These are phyloP conservation scores for Boechera retrofracta DNA, from an alignment of 345 rosid genomes.

Conservation along the genomic window DNA sequence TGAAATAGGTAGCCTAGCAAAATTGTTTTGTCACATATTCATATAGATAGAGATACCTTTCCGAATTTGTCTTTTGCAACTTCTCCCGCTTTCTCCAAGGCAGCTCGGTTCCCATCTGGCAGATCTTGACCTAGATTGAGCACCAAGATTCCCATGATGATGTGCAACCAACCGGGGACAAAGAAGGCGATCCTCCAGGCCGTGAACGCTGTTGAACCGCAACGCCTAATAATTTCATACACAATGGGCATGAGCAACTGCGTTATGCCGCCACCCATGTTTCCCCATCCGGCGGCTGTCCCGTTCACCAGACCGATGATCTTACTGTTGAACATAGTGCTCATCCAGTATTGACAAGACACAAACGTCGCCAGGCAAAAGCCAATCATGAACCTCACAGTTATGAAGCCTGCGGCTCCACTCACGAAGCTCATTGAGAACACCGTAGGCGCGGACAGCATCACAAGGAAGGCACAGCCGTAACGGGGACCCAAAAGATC, in stretches of 20 bases:
- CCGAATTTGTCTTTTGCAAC: conserved; percentile 69
- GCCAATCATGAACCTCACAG: conserved; percentile 79
- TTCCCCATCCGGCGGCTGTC: conserved; percentile 87
- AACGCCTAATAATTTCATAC: conserved; percentile 54
- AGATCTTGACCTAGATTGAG: conserved; percentile 75
- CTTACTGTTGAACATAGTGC: conserved; percentile 78
- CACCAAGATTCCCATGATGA: conserved; percentile 69
- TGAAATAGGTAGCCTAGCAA: too few species aligned
- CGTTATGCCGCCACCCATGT: conserved; percentile 82
- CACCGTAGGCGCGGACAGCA: conserved; percentile 74
- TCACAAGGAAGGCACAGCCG: conserved; percentile 72
- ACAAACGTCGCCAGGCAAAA: conserved; percentile 84
- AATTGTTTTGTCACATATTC: neutral
- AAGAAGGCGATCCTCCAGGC: conserved; percentile 88
- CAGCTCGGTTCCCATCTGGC: conserved; percentile 72
- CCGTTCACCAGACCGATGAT: conserved; percentile 80
- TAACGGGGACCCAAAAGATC: conserved; percentile 76
- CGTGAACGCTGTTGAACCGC: conserved; percentile 66
- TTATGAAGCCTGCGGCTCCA: conserved; percentile 57
- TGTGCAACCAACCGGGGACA: conserved; percentile 65
- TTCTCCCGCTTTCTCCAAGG: conserved; percentile 67
- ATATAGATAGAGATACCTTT: conserved; percentile 50
- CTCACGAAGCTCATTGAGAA: conserved; percentile 72
- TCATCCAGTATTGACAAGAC: conserved; percentile 92
- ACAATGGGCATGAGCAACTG: conserved; percentile 77